Conservation (phyloP, 176 grass and related monocot species). For the Melocanna baccifera region DNA sequence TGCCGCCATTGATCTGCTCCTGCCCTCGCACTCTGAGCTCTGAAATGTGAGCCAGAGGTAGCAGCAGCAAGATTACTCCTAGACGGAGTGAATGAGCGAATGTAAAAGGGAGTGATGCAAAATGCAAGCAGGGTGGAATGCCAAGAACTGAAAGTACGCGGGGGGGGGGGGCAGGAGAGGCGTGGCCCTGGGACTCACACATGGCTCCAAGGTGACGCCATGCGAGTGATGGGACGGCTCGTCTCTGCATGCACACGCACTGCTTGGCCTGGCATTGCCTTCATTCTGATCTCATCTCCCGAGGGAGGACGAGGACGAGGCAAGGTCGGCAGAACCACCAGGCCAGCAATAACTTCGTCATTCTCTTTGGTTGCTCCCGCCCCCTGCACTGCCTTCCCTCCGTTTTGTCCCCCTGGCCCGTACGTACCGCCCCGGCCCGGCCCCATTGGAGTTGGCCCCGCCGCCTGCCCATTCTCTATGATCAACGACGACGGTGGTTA, state of each 20-base stretch:
- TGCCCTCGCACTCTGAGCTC: neutral
- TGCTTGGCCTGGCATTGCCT: constrained; percentile 2
- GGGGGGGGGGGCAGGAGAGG: neutral
- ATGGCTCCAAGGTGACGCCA: neutral
- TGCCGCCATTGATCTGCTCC: constrained; percentile 8
- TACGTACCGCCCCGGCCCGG: neutral
- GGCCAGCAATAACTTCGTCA: constrained; percentile 40
- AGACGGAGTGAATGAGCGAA: constrained; percentile 14
- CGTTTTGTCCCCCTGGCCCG: constrained; percentile 45
- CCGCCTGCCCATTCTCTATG: neutral
- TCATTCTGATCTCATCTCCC: constrained; percentile 52
- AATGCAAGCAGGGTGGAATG: neutral
- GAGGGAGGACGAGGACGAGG: neutral
- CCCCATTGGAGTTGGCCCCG: neutral
- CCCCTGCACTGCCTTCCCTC: neutral
- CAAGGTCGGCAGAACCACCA: constrained; percentile 20
- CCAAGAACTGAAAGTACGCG: constrained; percentile 37
- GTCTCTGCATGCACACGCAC: constrained; percentile 15
- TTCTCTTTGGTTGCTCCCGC: neutral
- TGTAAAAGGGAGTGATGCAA: neutral
- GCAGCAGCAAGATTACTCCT: neutral
- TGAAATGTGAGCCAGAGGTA: neutral
- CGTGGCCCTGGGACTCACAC: neutral
- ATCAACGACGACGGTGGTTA: neutral
- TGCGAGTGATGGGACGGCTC: constrained; percentile 36